A percentile compares a stretch with the other conserved stretches of the same genome.
Conservation (phyloP, 495 filamentous ascomycete species). For the Aspergillus haitiensis region DNA sequence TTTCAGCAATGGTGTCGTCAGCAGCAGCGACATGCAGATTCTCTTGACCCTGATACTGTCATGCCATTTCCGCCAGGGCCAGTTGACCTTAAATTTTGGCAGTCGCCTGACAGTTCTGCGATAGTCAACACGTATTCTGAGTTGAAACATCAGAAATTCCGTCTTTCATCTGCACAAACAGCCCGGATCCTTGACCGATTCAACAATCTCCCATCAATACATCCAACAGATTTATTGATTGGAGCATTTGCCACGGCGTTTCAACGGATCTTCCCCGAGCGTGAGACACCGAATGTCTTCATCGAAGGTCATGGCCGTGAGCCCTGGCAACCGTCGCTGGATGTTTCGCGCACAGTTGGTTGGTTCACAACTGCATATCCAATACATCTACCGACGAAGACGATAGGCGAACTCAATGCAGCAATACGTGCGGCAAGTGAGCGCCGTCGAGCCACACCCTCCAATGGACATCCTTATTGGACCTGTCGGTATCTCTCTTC, state of each 20-base stretch:
- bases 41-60: conserved; percentile 5
- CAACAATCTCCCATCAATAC: conserved; percentile 2
- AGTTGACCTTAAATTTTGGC: conserved; percentile 8
- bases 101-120: neutral
- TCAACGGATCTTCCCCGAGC: neutral
- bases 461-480: conserved; percentile 15
- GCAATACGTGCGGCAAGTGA: conserved; percentile 9
- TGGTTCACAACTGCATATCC: conserved; percentile 15
- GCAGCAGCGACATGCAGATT: conserved; percentile 1
- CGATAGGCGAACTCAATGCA: neutral
- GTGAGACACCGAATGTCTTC: conserved; percentile 9
- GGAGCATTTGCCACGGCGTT: conserved; percentile 8
- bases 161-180: conserved; percentile 5
- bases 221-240: conserved; percentile 8
- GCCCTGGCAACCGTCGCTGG: conserved; percentile 9
- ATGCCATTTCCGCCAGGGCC: conserved; percentile 8
- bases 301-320: conserved; percentile 12
- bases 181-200: neutral
- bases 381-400: neutral
- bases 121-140: neutral
- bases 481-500: conserved; percentile 5
- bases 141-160: conserved; percentile 1
- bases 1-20: conserved; percentile 15
- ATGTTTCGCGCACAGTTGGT: conserved; percentile 10
- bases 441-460: conserved; percentile 4